Evolutionary conservation across 495 filamentous ascomycete species (phyloP).

Genomic region (Corynascus novoguineensis): DNA sequence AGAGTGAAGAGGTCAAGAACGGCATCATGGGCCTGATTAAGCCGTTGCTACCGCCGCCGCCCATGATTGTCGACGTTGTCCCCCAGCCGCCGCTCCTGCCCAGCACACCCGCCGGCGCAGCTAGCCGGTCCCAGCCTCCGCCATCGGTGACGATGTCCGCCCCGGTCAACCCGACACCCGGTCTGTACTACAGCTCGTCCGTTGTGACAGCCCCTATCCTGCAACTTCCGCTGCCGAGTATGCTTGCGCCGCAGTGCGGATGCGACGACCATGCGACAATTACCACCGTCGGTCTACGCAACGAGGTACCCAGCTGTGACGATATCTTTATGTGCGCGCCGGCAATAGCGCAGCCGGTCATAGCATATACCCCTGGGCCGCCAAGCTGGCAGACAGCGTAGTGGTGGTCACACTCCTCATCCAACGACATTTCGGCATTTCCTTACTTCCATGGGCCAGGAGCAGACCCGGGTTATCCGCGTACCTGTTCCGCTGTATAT

Average conservation of each 20-base stretch:
- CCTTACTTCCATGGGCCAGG: conserved; percentile 34
- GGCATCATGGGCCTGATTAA: conserved; percentile 80
- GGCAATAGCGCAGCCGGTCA: conserved; percentile 10
- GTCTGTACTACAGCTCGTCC: conserved; percentile 55
- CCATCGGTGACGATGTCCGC: conserved; percentile 50
- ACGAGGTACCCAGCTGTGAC: conserved; percentile 38
- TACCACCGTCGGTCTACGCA: conserved; percentile 37
- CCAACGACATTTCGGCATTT: conserved; percentile 37
- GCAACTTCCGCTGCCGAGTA: conserved; percentile 80
- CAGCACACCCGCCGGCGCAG: conserved; percentile 69
- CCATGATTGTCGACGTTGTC: conserved; percentile 85
- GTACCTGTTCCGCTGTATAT: conserved; percentile 22
- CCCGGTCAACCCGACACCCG: conserved; percentile 73
- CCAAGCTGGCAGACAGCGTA: conserved; percentile 19
- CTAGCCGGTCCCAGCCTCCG: conserved; percentile 70
- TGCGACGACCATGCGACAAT: conserved; percentile 59
- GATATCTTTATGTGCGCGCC: conserved; percentile 28
- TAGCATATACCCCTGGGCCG: not conserved
- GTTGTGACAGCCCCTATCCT: conserved; percentile 64
- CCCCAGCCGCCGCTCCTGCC: conserved; percentile 79
- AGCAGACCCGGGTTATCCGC: conserved; percentile 32
- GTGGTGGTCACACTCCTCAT: conserved; percentile 12
- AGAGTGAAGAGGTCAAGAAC: conserved; percentile 89
- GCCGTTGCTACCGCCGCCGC: conserved; percentile 87
- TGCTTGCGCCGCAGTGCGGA: conserved; percentile 82